Conservation (phyloP, 495 filamentous ascomycete genomes). For the Delitschia confertaspora region DNA sequence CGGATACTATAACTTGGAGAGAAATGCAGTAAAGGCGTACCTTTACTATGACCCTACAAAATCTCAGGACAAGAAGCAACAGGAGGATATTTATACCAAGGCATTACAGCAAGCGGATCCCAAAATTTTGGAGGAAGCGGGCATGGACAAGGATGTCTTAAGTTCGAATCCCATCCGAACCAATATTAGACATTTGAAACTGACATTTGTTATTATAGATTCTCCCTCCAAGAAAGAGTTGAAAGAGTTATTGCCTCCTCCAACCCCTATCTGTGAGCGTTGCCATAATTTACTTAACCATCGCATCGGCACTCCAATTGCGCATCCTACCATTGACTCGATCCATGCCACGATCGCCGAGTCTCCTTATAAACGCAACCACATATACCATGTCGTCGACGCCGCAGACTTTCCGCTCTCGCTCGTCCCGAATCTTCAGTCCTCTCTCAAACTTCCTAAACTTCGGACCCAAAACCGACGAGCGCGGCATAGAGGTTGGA, state of each 20-base stretch:
- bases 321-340: constrained; percentile 67
- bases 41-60: constrained; percentile 29
- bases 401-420: constrained; percentile 96
- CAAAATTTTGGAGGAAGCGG: constrained; percentile 16
- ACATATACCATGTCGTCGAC: constrained; percentile 95
- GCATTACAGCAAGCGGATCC: constrained; percentile 23
- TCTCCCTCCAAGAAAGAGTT: constrained; percentile 3
- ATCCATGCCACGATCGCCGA: constrained; percentile 74
- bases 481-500: constrained; percentile 50
- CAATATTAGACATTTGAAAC: neutral
- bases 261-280: constrained; percentile 62
- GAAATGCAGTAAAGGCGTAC: constrained; percentile 45
- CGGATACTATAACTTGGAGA: constrained; percentile 61
- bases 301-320: constrained; percentile 54
- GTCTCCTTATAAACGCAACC: constrained; percentile 78
- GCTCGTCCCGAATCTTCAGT: constrained; percentile 57
- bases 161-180: neutral
- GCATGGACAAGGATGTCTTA: constrained; percentile 16
- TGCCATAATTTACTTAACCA: constrained; percentile 78
- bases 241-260: no score
- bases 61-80: constrained; percentile 19
- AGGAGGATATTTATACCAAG: constrained; percentile 32
- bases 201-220: neutral
- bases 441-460: constrained; percentile 50
- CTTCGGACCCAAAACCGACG: constrained; percentile 70